Base-by-base conservation (phyloP, 805 yeast species). In the Barnettozyma siamensis region DNA sequence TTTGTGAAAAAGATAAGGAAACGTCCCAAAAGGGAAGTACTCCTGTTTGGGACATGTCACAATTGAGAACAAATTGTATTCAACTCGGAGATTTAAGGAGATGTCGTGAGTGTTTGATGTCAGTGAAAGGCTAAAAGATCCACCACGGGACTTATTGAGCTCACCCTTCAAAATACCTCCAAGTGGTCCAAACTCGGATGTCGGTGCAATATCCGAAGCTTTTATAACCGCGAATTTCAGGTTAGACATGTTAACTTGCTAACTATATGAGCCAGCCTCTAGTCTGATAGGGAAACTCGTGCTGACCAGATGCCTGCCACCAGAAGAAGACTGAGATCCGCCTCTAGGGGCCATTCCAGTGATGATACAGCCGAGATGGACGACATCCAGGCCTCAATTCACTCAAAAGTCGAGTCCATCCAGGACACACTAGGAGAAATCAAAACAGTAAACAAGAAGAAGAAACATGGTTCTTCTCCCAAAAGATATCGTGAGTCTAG, bases 401-500 rank as follows among this genome's bases (percentile, higher is more conserved):
- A 43, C 17, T 41, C 46, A 17, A 47, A 40, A 19, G 44, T 49
- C 24, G 42, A 47, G 18, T 48, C 37, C n/a, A 51, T 51, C 12
- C 52, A 51, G 32, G 44, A 38, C 9, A 43, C 45, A 28, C 28
- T 51, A 20, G 36, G 41, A 16, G 46, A 45, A 34, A 44, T 51
- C 34, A 46, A 46, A 38, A 9, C 37, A 6, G 49, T 49, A 4
- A 44, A n/a, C 27, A 29, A 6, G 16, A 19, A 7, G 27, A n/a
- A 2, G 19, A 31, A 12, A 33, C 28, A 21, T 30, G 4, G 11
- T 15, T 15, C 31, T 17, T 23, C 34, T 18, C 5, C 35, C 26
- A 42, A 50, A 35, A 40, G 46, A n/a, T 51, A 58, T 47, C 68
- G 59, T 41, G 75, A 72, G 42, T 70, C 86, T 2, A 72, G 80